Base-by-base conservation (phyloP, 495 filamentous ascomycete genomes). In the Penicillium taxi region DNA sequence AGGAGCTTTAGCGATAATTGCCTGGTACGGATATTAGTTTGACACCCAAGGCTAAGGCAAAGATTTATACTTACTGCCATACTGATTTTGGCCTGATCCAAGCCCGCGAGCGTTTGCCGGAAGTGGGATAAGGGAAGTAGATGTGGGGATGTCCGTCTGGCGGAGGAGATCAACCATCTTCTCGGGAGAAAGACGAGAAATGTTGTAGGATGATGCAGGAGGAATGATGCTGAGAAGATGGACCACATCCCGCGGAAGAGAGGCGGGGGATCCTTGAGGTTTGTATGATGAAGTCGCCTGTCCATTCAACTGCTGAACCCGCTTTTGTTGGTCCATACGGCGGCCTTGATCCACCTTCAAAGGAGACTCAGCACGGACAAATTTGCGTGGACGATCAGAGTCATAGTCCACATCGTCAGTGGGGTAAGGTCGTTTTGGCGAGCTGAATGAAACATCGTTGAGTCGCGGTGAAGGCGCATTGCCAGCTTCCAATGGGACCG, bases 191-290 rank as follows among this genome's bases (percentile, higher is more conserved):
- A 96, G 82, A 12, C 74, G 67, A 42, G 58, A 72, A 41, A 65
- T 70, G 39, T 76, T 71, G 57, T 91, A 95, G 2, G 72, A 57
- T 12, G 85, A 77, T 9, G 86, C 79, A 12, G 75, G 63, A 7
- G 91, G 91, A 23, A 98, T 81, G 44, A 87, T 79, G 48, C 81
- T 79, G 18, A 98, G 63, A 13, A 98, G 69, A 52, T 88, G 82
- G 7, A 78, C 81, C 36, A 96, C 73, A 33, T 87, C 80, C 9
- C 80, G 72, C n/a, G 90, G 86, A 27, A 96, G 59, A 12, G 72
- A 62, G 29, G 75, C 61, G 6, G 61, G 46, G 3, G 66, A 66
- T 26, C 64, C 61, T 41, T 70, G 50, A 49, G 61, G 44, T 61
- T 57, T 58, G 44, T 64, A 67, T 26, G 61, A 55, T 2, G 57